phyloP scores from a whole-genome alignment of 768 basidiomycete species.

The Tulasnella sp. region DNA sequence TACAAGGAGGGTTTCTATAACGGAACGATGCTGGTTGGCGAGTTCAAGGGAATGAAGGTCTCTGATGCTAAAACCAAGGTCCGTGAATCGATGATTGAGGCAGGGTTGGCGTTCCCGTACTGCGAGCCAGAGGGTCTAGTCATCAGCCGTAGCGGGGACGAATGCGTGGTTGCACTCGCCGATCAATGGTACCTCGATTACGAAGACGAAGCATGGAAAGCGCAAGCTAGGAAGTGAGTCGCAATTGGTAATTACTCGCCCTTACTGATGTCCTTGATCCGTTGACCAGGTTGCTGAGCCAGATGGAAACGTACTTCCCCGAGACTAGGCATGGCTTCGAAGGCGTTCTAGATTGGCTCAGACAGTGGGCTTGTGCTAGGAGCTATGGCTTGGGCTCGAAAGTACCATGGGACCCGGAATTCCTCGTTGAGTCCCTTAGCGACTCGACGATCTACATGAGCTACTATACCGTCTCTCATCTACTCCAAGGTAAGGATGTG shows the following conservation, averaged over 20 bases:
- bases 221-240: constrained; percentile 59
- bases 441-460: constrained; percentile 99
- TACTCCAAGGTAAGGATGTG: constrained; percentile 64
- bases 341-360: constrained; percentile 85
- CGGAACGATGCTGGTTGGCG: constrained; percentile 82
- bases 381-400: constrained; percentile 92
- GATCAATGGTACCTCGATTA: constrained; percentile 99
- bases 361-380: constrained; percentile 98
- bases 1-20: constrained; percentile 98
- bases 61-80: constrained; percentile 89
- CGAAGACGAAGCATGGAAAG: constrained; percentile 83
- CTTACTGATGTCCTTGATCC: constrained; percentile 4
- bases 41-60: constrained; percentile 78
- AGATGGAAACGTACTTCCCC: constrained; percentile 81
- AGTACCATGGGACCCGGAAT: constrained; percentile 92
- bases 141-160: constrained; percentile 83
- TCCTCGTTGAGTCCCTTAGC: constrained; percentile 91
- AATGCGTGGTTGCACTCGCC: constrained; percentile 95
- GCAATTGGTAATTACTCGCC: neutral
- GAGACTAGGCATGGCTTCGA: constrained; percentile 92
- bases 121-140: constrained; percentile 91
- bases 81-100: constrained; percentile 65
- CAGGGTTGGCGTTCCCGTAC: constrained; percentile 72
- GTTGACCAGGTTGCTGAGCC: constrained; percentile 48
- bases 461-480: constrained; percentile 89